Evolutionary conservation across 805 yeast species (phyloP).

Genomic region (Pichia nanzhaoensis): DNA sequence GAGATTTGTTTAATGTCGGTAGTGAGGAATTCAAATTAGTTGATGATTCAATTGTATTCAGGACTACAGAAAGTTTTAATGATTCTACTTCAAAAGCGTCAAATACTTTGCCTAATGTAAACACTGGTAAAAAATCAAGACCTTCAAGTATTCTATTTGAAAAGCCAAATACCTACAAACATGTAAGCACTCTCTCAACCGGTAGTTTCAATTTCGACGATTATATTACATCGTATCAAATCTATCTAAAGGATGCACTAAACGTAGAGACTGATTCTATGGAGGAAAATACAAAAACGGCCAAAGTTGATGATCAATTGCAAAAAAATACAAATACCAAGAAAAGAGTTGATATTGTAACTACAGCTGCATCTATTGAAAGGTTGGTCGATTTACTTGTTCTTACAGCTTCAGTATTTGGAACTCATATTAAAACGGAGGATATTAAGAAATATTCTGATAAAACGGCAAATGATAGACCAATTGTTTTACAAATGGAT

Average conservation of each 20-base stretch:
- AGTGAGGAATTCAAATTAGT: constrained; percentile 46
- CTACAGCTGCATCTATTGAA: constrained; percentile 66
- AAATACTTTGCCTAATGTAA: constrained; percentile 23
- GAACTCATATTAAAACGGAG: constrained; percentile 33
- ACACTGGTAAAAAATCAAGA: constrained; percentile 20
- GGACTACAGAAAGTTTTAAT: constrained; percentile 32
- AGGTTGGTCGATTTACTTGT: constrained; percentile 75
- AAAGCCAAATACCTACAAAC: constrained; percentile 21
- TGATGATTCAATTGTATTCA: constrained; percentile 51
- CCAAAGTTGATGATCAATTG: not conserved
- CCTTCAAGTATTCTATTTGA: constrained; percentile 32
- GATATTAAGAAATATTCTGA: constrained; percentile 37
- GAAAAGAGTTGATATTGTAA: constrained; percentile 21
- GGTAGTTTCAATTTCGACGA: constrained; percentile 30
- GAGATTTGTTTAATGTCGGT: constrained; percentile 60
- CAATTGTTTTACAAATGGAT: constrained; percentile 46
- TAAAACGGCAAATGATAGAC: constrained; percentile 15
- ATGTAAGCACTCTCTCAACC: constrained; percentile 31
- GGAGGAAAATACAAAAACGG: too few species aligned
- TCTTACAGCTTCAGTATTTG: constrained; percentile 57
- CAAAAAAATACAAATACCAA: not conserved
- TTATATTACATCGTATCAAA: constrained; percentile 21
- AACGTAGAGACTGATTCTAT: not conserved
- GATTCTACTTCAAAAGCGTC: not conserved
- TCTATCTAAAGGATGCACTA: constrained; percentile 19